Evolutionary conservation across 2,329 filamentous ascomycete genomes (phyloP).

Genomic region (Fusarium nygamai): DNA sequence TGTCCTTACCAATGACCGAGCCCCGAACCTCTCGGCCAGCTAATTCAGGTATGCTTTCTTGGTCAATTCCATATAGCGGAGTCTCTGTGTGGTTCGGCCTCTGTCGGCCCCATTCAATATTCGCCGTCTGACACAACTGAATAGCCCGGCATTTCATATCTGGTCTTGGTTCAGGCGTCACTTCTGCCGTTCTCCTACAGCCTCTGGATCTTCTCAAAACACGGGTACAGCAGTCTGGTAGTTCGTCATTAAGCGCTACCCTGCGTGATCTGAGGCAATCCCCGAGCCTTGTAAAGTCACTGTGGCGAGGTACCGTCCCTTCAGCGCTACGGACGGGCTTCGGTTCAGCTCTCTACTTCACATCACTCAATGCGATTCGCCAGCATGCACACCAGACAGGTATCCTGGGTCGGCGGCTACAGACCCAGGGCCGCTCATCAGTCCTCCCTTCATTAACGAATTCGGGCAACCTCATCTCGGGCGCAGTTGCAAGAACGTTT

Average conservation of each 20-base stretch:
- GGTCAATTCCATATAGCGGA: neutral
- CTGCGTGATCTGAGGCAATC: slow-evolving; percentile 60
- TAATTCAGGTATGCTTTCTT: slow-evolving; percentile 42
- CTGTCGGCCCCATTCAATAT: neutral
- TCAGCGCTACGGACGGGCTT: slow-evolving; percentile 94
- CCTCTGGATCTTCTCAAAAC: slow-evolving; percentile 97
- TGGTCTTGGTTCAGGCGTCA: slow-evolving; percentile 85
- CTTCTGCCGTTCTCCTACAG: slow-evolving; percentile 90
- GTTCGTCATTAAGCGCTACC: slow-evolving; percentile 66
- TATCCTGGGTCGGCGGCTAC: slow-evolving; percentile 36
- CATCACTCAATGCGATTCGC: slow-evolving; percentile 84
- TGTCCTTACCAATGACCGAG: slow-evolving; percentile 28
- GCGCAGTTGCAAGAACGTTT: slow-evolving; percentile 83
- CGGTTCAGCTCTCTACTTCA: slow-evolving; percentile 94
- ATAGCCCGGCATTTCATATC: slow-evolving; percentile 87
- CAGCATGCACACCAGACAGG: slow-evolving; percentile 61
- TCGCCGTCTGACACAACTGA: slow-evolving; percentile 29
- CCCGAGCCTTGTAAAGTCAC: slow-evolving; percentile 70
- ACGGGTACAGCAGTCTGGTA: slow-evolving; percentile 87
- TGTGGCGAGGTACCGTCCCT: slow-evolving; percentile 94
- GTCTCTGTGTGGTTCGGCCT: neutral
- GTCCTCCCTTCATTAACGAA: slow-evolving; percentile 85
- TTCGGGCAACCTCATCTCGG: slow-evolving; percentile 84
- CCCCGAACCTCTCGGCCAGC: slow-evolving; percentile 32
- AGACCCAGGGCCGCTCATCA: slow-evolving; percentile 62